Percentiles rank a stretch among this genome's conserved stretches.
Evolutionary conservation across 2,329 filamentous ascomycete species (phyloP).

Genomic region (Lithohypha guttulata): DNA sequence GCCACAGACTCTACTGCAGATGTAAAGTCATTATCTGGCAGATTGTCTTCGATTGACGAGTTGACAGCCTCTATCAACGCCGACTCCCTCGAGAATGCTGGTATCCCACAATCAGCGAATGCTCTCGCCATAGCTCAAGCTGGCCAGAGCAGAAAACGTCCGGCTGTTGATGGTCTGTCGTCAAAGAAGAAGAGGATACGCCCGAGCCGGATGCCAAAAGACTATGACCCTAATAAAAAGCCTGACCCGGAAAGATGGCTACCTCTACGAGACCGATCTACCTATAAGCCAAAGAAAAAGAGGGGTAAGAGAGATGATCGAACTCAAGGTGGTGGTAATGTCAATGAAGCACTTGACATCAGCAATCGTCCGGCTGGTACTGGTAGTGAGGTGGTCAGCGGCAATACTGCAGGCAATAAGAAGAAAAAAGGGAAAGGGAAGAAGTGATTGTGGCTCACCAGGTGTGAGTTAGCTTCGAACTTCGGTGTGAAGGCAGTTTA

Average conservation of each 20-base stretch:
- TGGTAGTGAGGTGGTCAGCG: slow-evolving; percentile 23
- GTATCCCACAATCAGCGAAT: slow-evolving; percentile 29
- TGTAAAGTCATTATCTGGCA: slow-evolving; percentile 27
- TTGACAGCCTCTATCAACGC: slow-evolving; percentile 35
- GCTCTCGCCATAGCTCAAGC: slow-evolving; percentile 22
- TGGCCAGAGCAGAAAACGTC: slow-evolving; percentile 30
- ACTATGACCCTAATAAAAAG: slow-evolving; percentile 56
- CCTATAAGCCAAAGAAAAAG: slow-evolving; percentile 71
- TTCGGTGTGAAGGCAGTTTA: too few relatives aligned
- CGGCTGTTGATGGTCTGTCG: slow-evolving; percentile 26
- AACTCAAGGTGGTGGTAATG: slow-evolving; percentile 69
- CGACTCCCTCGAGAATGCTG: slow-evolving; percentile 34
- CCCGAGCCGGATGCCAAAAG: slow-evolving; percentile 38
- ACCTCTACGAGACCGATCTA: slow-evolving; percentile 76
- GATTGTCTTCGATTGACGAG: slow-evolving; percentile 31
- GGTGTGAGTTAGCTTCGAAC: too few relatives aligned
- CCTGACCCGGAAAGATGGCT: slow-evolving; percentile 90
- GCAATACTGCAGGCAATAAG: slow-evolving; percentile 28
- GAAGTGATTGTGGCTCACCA: too few relatives aligned
- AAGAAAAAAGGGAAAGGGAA: slow-evolving; percentile 41
- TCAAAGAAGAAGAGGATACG: slow-evolving; percentile 34
- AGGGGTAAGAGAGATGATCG: slow-evolving; percentile 68
- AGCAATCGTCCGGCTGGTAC: slow-evolving; percentile 35
- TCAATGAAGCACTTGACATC: slow-evolving; percentile 54
- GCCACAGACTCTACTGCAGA: slow-evolving; percentile 42